phyloP scores from a whole-genome alignment of 371 early-diverging fungal genomes.

The Rhizopus sp. region DNA sequence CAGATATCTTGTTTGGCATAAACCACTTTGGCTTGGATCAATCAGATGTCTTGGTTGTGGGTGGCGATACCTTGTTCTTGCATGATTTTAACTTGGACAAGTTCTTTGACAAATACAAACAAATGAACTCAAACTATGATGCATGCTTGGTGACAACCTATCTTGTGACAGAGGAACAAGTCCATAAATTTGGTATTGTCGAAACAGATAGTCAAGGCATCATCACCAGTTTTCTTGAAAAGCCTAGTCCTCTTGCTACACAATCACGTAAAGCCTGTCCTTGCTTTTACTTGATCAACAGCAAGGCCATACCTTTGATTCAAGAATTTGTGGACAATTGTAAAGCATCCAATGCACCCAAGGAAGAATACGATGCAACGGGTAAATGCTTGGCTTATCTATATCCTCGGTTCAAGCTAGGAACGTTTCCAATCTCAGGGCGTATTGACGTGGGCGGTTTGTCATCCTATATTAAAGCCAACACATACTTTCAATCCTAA shows the following conservation, averaged over 20 bases:
- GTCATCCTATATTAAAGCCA: constrained; percentile 52
- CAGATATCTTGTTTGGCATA: constrained; percentile 57
- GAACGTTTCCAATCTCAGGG: constrained; percentile 51
- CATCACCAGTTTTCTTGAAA: constrained; percentile 58
- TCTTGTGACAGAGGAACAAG: constrained; percentile 38
- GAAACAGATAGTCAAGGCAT: constrained; percentile 34
- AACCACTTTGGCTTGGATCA: constrained; percentile 28
- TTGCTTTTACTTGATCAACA: constrained; percentile 59
- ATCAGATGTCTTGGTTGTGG: constrained; percentile 54
- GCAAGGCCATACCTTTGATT: constrained; percentile 31
- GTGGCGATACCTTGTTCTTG: constrained; percentile 62
- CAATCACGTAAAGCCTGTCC: constrained; percentile 58
- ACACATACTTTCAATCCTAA: constrained; percentile 40
- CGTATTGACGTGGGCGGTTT: constrained; percentile 69
- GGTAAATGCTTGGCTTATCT: constrained; percentile 60
- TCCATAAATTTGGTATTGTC: constrained; percentile 61
- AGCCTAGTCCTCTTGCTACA: constrained; percentile 53
- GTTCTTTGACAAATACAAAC: constrained; percentile 16
- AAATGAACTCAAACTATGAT: neutral
- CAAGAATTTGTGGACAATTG: constrained; percentile 45
- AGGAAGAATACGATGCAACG: constrained; percentile 62
- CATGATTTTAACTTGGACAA: constrained; percentile 48
- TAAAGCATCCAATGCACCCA: constrained; percentile 24
- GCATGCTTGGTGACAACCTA: constrained; percentile 52
- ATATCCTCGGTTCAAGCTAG: constrained; percentile 42